Percentiles rank a stretch among this genome's conserved stretches.
Conservation (phyloP, 75 land plant species). For the Cupressus sempervirens region DNA sequence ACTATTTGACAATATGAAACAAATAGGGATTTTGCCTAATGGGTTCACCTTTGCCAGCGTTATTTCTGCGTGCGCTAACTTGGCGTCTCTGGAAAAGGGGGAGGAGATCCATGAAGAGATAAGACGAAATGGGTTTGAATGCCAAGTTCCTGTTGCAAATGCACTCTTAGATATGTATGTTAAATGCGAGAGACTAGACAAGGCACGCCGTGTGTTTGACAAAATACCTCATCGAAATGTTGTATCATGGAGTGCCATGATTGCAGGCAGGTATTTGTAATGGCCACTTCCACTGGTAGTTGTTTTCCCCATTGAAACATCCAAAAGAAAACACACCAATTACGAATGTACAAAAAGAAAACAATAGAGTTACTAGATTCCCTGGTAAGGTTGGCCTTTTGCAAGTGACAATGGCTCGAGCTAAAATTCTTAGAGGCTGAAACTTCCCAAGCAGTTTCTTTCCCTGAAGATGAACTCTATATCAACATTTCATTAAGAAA, state of each 20-base stretch:
- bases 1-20: neutral
- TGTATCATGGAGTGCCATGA: conserved; percentile 11
- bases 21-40: neutral
- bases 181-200: neutral
- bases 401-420: neutral
- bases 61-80: neutral
- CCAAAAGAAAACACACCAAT: no score
- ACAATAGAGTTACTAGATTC: neutral
- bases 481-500: no score
- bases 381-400: neutral
- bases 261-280: neutral
- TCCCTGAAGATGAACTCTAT: no score
- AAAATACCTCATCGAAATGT: neutral
- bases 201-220: conserved; percentile 1
- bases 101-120: conserved; percentile 11
- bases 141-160: neutral
- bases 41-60: neutral
- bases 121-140: conserved; percentile 1
- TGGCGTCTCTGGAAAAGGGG: neutral
- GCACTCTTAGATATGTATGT: conserved; percentile 1
- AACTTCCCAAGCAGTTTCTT: neutral
- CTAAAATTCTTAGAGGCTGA: no score
- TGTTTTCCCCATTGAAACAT: neutral
- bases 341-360: no score
- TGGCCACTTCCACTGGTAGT: neutral